Evolutionary conservation across 257 asterid species (phyloP).

Genomic region (Rubia yunnanensis): DNA sequence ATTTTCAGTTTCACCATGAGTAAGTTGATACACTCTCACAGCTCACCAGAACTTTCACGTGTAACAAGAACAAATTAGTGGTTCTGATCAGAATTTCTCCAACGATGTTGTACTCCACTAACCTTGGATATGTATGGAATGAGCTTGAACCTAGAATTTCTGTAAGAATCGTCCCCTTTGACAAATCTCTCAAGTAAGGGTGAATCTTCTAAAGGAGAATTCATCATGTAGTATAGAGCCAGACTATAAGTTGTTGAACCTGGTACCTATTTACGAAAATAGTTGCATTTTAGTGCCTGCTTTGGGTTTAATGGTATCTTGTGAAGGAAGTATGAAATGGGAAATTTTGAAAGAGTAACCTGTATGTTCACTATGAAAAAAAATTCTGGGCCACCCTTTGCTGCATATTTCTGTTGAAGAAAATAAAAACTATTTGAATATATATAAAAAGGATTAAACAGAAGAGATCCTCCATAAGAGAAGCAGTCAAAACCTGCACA

Average conservation of each 20-base stretch:
- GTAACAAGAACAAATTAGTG: background rate
- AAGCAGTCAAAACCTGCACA: slow-evolving; percentile 59
- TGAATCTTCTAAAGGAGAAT: slow-evolving; percentile 70
- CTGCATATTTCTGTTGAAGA: slow-evolving; percentile 59
- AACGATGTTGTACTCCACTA: slow-evolving; percentile 5
- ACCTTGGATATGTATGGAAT: slow-evolving; percentile 97
- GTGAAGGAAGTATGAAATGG: slow-evolving; percentile 8
- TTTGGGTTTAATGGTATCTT: background rate
- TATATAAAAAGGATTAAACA: slow-evolving; percentile 5
- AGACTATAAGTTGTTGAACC: slow-evolving; percentile 86
- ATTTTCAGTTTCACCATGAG: background rate
- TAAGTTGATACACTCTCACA: background rate
- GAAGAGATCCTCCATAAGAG: background rate
- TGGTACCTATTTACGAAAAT: slow-evolving; percentile 46
- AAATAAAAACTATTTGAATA: slow-evolving; percentile 7
- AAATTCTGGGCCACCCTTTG: slow-evolving; percentile 90
- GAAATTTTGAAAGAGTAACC: slow-evolving; percentile 30
- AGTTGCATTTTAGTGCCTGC: background rate
- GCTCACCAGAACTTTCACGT: background rate
- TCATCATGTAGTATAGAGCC: slow-evolving; percentile 90
- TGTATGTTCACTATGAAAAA: slow-evolving; percentile 89
- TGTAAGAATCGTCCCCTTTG: slow-evolving; percentile 84
- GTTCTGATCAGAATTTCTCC: background rate
- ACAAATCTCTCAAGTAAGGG: slow-evolving; percentile 87
- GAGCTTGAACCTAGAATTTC: slow-evolving; percentile 99